Conservation (phyloP, 495 filamentous ascomycete species). For the Cercophora samala region DNA sequence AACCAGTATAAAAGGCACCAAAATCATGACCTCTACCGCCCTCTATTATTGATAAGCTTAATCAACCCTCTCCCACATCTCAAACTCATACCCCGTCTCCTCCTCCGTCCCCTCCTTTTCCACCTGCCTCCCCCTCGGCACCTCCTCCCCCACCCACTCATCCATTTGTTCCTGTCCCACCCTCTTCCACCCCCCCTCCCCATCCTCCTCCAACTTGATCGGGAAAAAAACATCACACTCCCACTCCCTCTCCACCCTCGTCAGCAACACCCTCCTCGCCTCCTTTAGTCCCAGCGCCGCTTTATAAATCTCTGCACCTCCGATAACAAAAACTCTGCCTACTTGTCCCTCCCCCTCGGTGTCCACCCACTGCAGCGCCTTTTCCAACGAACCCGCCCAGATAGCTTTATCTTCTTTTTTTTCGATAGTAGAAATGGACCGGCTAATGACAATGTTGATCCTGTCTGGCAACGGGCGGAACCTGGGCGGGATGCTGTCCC, state of each 20-base stretch:
- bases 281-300: constrained; percentile 55
- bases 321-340: constrained; percentile 76
- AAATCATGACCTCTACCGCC: not conserved
- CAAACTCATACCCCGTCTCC: constrained; percentile 59
- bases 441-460: constrained; percentile 73
- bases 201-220: constrained; percentile 43
- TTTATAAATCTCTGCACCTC: constrained; percentile 80
- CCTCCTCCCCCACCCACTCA: constrained; percentile 57
- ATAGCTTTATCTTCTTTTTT: constrained; percentile 18
- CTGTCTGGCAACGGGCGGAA: constrained; percentile 78
- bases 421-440: constrained; percentile 22
- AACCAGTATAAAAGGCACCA: not conserved
- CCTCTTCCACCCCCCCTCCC: constrained; percentile 45
- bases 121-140: constrained; percentile 47
- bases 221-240: constrained; percentile 92
- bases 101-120: constrained; percentile 56
- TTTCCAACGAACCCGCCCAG: constrained; percentile 50
- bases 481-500: constrained; percentile 72
- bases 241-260: constrained; percentile 60
- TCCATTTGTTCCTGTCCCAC: constrained; percentile 49
- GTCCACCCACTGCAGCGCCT: constrained; percentile 47
- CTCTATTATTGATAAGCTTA: not conserved
- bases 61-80: constrained; percentile 58
- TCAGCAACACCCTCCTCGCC: constrained; percentile 59
- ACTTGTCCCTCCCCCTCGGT: constrained; percentile 19